phyloP scores from a whole-genome alignment of 495 filamentous ascomycete species.

The Hamigera avellanea region DNA sequence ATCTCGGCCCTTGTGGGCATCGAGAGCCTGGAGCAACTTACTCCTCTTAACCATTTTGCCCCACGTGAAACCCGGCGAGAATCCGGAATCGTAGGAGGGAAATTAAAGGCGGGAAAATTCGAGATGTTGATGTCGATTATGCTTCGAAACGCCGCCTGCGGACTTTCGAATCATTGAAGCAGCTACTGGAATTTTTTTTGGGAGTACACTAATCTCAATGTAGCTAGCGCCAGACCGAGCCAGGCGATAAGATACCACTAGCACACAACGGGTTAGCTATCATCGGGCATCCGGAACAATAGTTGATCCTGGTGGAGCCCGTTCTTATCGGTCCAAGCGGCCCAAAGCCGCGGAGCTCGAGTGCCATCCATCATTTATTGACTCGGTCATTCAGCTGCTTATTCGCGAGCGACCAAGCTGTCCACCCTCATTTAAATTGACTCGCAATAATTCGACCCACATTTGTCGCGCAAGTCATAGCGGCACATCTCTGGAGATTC shows the following conservation, averaged over 20 bases:
- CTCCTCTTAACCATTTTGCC: conserved; percentile 50
- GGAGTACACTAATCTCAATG: conserved; percentile 15
- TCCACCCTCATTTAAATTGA: no score
- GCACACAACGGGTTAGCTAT: background rate
- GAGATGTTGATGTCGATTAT: background rate
- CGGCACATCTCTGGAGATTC: no score
- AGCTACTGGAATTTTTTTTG: conserved; percentile 32
- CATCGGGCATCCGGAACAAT: conserved; percentile 5
- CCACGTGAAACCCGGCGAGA: no score
- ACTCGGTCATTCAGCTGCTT: no score
- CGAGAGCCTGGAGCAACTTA: conserved; percentile 53
- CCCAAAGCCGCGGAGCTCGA: no score
- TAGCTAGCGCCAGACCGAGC: conserved; percentile 13
- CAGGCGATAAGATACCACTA: background rate
- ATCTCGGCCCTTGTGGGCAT: conserved; percentile 55
- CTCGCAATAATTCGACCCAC: no score
- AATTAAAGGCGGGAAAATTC: background rate
- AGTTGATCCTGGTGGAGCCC: conserved; percentile 17
- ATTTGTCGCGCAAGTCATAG: no score
- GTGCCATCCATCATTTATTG: no score
- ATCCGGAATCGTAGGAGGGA: no score
- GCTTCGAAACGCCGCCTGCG: background rate
- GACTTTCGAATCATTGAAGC: conserved; percentile 6
- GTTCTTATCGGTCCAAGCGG: conserved; percentile 2
- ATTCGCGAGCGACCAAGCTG: no score